Evolutionary conservation across 257 asterid species (phyloP).

Genomic region (Solanum bulbocastanum): DNA sequence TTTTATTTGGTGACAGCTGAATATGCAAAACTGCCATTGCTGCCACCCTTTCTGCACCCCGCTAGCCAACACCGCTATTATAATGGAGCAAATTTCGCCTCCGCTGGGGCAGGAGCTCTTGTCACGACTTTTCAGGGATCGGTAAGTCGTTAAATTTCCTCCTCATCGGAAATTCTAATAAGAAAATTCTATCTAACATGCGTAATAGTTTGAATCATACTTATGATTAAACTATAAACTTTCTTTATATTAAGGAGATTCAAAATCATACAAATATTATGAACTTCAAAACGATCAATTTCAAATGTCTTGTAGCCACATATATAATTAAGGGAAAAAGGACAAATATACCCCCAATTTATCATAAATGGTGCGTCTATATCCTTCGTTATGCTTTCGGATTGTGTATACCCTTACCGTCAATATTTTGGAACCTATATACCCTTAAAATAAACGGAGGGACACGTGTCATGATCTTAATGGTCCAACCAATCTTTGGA

Average conservation of each 20-base stretch:
- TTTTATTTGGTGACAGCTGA: constrained; percentile 28
- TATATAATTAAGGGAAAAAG: too few relatives aligned
- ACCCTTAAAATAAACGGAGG: too few relatives aligned
- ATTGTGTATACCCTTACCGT: too few relatives aligned
- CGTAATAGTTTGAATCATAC: background rate
- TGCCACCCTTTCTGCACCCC: constrained; percentile 41
- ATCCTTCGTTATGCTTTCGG: too few relatives aligned
- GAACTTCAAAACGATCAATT: background rate
- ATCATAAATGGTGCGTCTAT: too few relatives aligned
- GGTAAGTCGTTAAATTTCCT: constrained; percentile 10
- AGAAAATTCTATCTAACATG: background rate
- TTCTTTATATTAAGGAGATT: background rate
- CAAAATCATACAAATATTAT: too few relatives aligned
- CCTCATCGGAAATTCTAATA: background rate
- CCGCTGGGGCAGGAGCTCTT: constrained; percentile 69
- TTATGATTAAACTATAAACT: background rate
- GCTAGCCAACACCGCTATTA: constrained; percentile 8
- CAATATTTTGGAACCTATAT: too few relatives aligned
- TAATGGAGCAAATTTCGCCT: constrained; percentile 59
- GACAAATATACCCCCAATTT: too few relatives aligned
- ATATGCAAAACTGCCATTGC: constrained; percentile 43
- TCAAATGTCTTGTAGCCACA: background rate
- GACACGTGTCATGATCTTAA: too few relatives aligned
- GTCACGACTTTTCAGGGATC: constrained; percentile 37
- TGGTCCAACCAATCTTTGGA: too few relatives aligned